phyloP scores from a whole-genome alignment of 768 basidiomycete species.

The Lentinula sp. region DNA sequence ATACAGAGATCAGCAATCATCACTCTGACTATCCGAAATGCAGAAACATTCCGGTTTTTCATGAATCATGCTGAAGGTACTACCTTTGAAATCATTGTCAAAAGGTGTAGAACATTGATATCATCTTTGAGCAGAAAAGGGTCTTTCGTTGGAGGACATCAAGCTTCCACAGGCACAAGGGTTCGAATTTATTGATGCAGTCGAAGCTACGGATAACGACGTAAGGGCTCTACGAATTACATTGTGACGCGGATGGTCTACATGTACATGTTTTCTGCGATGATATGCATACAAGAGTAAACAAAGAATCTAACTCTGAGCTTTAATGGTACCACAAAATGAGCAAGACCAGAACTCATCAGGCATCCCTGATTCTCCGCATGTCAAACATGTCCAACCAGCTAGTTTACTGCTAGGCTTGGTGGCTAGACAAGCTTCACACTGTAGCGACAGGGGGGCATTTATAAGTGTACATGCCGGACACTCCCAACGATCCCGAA shows the following conservation, averaged over 20 bases:
- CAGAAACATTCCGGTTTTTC: constrained; percentile 45
- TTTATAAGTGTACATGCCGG: constrained; percentile 66
- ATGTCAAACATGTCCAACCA: constrained; percentile 64
- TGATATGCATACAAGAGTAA: background rate
- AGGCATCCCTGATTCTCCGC: constrained; percentile 56
- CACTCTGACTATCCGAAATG: constrained; percentile 53
- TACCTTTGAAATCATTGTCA: background rate
- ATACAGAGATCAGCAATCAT: constrained; percentile 31
- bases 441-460: constrained; percentile 37
- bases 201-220: background rate
- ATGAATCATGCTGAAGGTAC: constrained; percentile 11
- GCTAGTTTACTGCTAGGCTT: constrained; percentile 26
- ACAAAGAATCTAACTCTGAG: constrained; percentile 14
- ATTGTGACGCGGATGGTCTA: background rate
- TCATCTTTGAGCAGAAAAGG: background rate
- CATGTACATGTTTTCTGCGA: background rate
- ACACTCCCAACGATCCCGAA: constrained; percentile 42
- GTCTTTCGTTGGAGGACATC: background rate
- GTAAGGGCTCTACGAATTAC: background rate
- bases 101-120: background rate
- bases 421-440: constrained; percentile 51
- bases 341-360: constrained; percentile 71
- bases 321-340: constrained; percentile 65
- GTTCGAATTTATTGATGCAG: background rate
- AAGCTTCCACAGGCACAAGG: background rate